Evolutionary conservation across 495 filamentous ascomycete genomes (phyloP), one percentile per base, ranked within the genome.

Genomic region (Collariella sp.): DNA sequence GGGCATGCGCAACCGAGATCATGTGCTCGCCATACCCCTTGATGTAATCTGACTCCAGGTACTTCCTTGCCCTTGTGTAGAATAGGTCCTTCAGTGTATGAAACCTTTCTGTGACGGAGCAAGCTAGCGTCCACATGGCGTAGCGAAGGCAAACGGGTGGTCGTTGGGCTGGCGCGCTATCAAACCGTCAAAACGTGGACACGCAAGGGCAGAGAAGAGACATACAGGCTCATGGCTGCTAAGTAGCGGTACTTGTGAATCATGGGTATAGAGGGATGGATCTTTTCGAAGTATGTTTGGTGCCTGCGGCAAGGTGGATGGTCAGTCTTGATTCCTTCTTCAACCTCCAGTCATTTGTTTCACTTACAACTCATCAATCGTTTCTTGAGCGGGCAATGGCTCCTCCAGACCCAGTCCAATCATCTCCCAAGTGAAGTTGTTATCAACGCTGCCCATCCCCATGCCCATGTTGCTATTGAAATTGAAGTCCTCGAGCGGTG

Each of bases 371-470:
- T 96, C 89, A 63, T 96, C 86, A 48, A 95, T 87, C 9, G 88
- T 86, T 53, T 95, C 91, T 61, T 87, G 88, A 9, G 80, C 76
- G 1, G 93, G 93, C 31, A 97, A 72, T 46, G 94, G 88, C 65
- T 99, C 93, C 55, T 96, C 90, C 51, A 99, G 66, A 15, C 91
- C 94, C 47, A 99, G 69, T 23, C 88, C 84, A 47, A 99, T 94
- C 85, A 99, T 87, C 61, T 96, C 91, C 91, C 89, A 95, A 16
- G 77, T 66, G 67, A 84, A 75, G 70, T 76, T 73, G 51, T 72
- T 68, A 55, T 77, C 69, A 49, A 76, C 70, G 12, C 62, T 70
- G 57, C 69, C 67, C 54, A 76, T 66, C 33, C 59, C 59, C 56
- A 79, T 74, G 22, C 62, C 58, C 47, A 79, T 70, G 62, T 69